These are phyloP conservation scores for Apophysomyces elegans DNA, from an alignment of 371 early-diverging fungal species.

Conservation along the genomic window DNA sequence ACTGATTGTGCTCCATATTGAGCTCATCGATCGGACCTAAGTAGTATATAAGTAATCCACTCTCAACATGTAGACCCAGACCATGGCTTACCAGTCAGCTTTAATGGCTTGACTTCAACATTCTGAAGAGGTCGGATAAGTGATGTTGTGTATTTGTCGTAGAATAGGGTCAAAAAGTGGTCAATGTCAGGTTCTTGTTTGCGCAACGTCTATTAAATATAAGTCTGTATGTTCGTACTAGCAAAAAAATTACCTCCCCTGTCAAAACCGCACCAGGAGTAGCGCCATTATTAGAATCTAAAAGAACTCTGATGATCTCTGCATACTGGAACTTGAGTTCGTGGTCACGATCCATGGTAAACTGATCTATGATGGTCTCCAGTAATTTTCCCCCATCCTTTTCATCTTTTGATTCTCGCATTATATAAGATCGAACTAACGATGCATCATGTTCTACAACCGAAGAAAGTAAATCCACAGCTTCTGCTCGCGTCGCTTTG, in stretches of 20 bases:
- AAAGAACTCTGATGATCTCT: constrained; percentile 72
- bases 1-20: constrained; percentile 30
- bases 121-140: constrained; percentile 65
- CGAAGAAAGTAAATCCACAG: constrained; percentile 70
- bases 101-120: constrained; percentile 37
- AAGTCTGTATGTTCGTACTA: background rate
- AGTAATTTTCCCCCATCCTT: constrained; percentile 49
- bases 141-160: constrained; percentile 59
- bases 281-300: constrained; percentile 63
- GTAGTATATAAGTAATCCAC: background rate
- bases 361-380: constrained; percentile 65
- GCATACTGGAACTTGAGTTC: constrained; percentile 72
- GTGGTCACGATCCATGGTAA: constrained; percentile 61
- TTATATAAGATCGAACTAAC: constrained; percentile 70
- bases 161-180: constrained; percentile 76
- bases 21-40: constrained; percentile 40
- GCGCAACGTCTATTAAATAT: constrained; percentile 19
- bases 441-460: constrained; percentile 82
- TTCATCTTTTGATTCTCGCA: constrained; percentile 61
- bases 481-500: constrained; percentile 58
- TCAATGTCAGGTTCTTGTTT: constrained; percentile 69
- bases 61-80: background rate
- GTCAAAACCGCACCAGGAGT: constrained; percentile 25
- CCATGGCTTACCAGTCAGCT: constrained; percentile 27
- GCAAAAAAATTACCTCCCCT: constrained; percentile 28